Conservation (phyloP, 305 asterid species). For the Rubia tinctorum region DNA sequence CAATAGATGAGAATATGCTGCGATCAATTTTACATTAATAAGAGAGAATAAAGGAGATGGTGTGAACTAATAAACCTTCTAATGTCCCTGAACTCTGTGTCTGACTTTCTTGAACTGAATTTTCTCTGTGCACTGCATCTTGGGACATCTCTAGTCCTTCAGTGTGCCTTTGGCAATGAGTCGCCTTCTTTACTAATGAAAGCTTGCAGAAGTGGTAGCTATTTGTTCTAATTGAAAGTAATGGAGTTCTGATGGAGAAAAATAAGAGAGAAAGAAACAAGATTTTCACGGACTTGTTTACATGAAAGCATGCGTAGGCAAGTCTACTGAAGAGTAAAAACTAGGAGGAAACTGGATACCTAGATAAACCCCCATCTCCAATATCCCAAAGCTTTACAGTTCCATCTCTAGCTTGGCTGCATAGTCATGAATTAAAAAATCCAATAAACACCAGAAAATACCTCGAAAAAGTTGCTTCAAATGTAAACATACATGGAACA, state of each 20-base stretch:
- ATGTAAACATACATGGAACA: not conserved
- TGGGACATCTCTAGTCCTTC: constrained; percentile 21
- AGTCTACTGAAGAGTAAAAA: not conserved
- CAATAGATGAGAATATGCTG: not conserved
- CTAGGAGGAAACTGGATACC: constrained; percentile 22
- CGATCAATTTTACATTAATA: not conserved
- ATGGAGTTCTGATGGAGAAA: constrained; percentile 34
- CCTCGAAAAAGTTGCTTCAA: not conserved
- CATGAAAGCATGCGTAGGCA: not conserved
- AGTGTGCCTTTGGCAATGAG: constrained; percentile 10
- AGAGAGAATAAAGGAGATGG: not conserved
- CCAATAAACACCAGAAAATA: constrained; percentile 9
- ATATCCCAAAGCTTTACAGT: constrained; percentile 78
- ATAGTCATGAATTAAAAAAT: constrained; percentile 6
- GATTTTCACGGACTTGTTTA: not conserved
- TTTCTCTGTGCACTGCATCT: constrained; percentile 17
- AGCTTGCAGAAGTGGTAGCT: constrained; percentile 50
- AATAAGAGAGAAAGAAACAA: not conserved
- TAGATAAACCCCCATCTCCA: constrained; percentile 64
- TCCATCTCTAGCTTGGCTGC: constrained; percentile 94
- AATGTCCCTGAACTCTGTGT: constrained; percentile 14
- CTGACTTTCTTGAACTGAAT: constrained; percentile 23
- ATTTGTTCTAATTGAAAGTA: constrained; percentile 31
- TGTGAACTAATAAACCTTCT: constrained; percentile 23
- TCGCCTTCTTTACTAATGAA: constrained; percentile 30